Evolutionary conservation across 164 flowering plant species (phyloP), one percentile per base, ranked within the genome.

Genomic region (Berberis thunbergii): DNA sequence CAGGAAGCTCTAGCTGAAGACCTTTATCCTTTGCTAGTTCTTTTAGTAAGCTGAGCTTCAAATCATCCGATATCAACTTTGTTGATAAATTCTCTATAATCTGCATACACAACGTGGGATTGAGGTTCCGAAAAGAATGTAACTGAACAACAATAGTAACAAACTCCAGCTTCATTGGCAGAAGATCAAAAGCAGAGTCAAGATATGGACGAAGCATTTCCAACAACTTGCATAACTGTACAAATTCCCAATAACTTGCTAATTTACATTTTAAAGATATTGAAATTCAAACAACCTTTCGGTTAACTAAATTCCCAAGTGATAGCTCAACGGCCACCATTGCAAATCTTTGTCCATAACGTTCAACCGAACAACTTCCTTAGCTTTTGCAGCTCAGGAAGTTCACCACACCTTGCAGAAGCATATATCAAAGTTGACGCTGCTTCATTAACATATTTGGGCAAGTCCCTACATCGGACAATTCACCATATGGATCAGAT

Each of bases 391-490:
- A 93, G 87, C 82, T 93, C 98, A 7, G 96, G 98, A 0, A 90
- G 66, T 64, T 90, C 92, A 6, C 89, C 97, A 73, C 83, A 86
- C 69, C 91, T 78, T 63, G 92, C 83, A 12, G 96, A 86, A 10
- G 95, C 91, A 70, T 72, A 93, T 72, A 90, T 76, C 40, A 93
- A 80, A 72, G 79, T 90, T 6, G 98, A 90, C 48, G 86, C 76
- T 64, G 97, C 96, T 79, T 88, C 97, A 50, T 80, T 81, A 49
- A 93, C 75, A 54, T 86, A 92, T 75, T 87, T 77, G 1, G 97
- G 96, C 59, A 75, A 75, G 67, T 90, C 93, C 84, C 97, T 90
- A 65, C 44, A 60, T 41, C 7, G 11, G n/a, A 49, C 13, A 65
- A 57, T 54, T 46, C 4, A 4, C 4, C 41, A 11, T 26, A 41